Conservation (phyloP, 352 stramenopile species). For the Sclerospora graminicola region DNA sequence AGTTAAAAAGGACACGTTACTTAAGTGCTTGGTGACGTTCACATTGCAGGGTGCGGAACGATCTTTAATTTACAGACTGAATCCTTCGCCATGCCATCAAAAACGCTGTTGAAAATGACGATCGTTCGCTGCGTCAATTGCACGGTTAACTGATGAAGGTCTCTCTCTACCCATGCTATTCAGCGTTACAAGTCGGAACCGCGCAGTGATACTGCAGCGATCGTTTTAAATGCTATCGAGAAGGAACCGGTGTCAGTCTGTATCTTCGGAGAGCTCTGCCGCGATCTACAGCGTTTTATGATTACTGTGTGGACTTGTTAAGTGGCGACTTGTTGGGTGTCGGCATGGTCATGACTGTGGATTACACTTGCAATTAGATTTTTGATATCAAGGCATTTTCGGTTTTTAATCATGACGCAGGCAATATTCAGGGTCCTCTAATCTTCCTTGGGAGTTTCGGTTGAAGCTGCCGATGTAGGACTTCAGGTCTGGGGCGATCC, state of each 20-base stretch:
- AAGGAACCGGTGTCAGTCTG: slow-evolving; percentile 26
- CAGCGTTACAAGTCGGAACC: slow-evolving; percentile 33
- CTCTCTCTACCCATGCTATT: slow-evolving; percentile 32
- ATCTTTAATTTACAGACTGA: slow-evolving; percentile 44
- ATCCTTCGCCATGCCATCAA: slow-evolving; percentile 28
- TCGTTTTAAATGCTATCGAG: slow-evolving; percentile 8
- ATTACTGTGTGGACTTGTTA: too few species aligned
- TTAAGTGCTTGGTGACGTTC: slow-evolving; percentile 73
- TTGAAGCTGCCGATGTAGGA: too few species aligned
- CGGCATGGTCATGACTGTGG: too few species aligned
- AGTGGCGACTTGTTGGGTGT: too few species aligned
- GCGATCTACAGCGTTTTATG: slow-evolving; percentile 59
- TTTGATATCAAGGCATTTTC: too few species aligned
- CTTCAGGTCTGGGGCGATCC: too few species aligned
- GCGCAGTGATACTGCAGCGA: slow-evolving; percentile 1
- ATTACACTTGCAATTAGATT: too few species aligned
- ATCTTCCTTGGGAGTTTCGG: too few species aligned
- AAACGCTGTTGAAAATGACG: slow-evolving; percentile 6
- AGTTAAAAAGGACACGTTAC: slow-evolving; percentile 89
- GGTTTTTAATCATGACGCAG: too few species aligned
- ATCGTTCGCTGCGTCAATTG: slow-evolving; percentile 8
- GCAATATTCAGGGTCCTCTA: too few species aligned
- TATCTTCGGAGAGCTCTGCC: slow-evolving; percentile 68
- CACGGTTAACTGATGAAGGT: slow-evolving; percentile 19
- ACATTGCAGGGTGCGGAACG: slow-evolving; percentile 53